These are phyloP conservation scores for Boehmeria nivea DNA, from an alignment of 306 rosid genomes.

Conservation along the genomic window DNA sequence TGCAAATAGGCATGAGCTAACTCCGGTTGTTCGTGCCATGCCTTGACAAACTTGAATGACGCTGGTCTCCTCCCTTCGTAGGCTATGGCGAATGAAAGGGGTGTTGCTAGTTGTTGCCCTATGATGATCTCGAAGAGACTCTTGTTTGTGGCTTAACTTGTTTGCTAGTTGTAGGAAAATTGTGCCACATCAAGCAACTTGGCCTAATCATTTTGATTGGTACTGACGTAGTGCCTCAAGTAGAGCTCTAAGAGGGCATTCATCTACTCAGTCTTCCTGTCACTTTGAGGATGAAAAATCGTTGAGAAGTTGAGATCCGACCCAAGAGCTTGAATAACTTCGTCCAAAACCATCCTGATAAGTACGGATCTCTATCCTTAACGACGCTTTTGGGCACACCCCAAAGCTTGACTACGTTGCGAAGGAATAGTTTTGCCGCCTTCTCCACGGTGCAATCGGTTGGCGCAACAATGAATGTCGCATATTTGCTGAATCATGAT, in stretches of 20 bases:
- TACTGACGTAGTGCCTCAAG: neutral
- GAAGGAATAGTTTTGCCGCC: neutral
- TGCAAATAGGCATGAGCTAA: neutral
- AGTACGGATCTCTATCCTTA: neutral
- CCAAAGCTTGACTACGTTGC: neutral
- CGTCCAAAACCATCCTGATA: neutral
- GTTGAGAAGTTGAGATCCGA: neutral
- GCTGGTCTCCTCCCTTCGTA: neutral
- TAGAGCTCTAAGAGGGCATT: neutral
- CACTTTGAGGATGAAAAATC: neutral
- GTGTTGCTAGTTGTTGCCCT: neutral
- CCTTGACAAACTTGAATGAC: neutral
- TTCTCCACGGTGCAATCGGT: neutral
- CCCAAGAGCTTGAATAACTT: neutral
- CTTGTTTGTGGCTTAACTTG: neutral
- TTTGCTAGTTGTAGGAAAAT: constrained; percentile 2
- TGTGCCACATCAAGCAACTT: neutral
- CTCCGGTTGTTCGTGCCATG: neutral
- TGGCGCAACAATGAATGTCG: neutral
- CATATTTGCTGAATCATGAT: neutral
- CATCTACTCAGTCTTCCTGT: neutral
- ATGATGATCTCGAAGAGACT: neutral
- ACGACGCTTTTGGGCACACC: neutral
- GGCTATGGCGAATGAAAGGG: neutral
- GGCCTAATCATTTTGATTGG: neutral